Percentiles rank a stretch among this genome's conserved stretches.
phyloP scores from a whole-genome alignment of 2,329 filamentous ascomycete genomes.

The Hypoxylon sp. region DNA sequence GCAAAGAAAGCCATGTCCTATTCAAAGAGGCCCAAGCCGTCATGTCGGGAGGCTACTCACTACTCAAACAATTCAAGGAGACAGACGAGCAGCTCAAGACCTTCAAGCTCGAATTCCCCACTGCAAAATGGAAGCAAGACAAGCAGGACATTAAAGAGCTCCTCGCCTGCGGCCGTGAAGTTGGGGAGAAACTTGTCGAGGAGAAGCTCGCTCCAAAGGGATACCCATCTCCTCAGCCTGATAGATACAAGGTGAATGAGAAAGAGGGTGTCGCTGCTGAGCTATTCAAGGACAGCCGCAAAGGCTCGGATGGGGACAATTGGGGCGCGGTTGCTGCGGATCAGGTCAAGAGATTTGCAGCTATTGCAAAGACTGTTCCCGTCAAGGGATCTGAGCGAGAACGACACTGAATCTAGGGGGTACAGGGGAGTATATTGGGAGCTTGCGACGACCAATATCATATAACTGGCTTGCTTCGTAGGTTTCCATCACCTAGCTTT shows the following conservation, averaged over 20 bases:
- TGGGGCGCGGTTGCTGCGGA: slow-evolving; percentile 50
- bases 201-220: slow-evolving; percentile 43
- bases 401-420: neutral
- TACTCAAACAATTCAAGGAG: slow-evolving; percentile 51
- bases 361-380: slow-evolving; percentile 43
- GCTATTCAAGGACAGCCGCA: slow-evolving; percentile 51
- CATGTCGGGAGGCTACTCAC: slow-evolving; percentile 43
- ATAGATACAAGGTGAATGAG: slow-evolving; percentile 42
- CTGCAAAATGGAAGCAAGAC: slow-evolving; percentile 53
- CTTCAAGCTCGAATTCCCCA: slow-evolving; percentile 46
- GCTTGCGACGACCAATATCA: neutral
- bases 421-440: neutral
- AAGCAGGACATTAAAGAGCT: slow-evolving; percentile 52
- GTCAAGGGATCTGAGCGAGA: slow-evolving; percentile 6
- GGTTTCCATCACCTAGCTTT: neutral
- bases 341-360: slow-evolving; percentile 46
- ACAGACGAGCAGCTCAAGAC: slow-evolving; percentile 47
- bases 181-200: slow-evolving; percentile 52
- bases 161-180: slow-evolving; percentile 50
- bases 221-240: slow-evolving; percentile 30
- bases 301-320: slow-evolving; percentile 40
- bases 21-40: slow-evolving; percentile 45
- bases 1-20: slow-evolving; percentile 47
- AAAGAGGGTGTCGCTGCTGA: slow-evolving; percentile 49
- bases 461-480: neutral